Conservation (phyloP, 768 basidiomycete species). For the Pholiota conissans region DNA sequence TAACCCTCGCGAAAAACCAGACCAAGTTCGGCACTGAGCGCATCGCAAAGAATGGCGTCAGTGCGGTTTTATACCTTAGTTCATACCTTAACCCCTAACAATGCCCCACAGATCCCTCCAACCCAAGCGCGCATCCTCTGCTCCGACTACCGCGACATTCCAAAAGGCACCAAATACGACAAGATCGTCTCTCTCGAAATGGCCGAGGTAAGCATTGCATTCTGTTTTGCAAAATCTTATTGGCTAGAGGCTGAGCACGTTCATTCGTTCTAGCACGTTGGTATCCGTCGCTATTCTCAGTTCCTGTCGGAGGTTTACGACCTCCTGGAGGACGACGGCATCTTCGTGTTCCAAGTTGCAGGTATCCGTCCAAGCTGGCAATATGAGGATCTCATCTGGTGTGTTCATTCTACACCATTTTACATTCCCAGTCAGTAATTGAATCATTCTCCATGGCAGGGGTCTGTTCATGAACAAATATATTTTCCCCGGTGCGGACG, state of each 20-base stretch:
- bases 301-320: conserved; percentile 94
- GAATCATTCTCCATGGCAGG: conserved; percentile 37
- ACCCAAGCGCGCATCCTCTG: conserved; percentile 88
- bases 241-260: conserved; percentile 1
- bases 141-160: conserved; percentile 91
- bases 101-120: conserved; percentile 37
- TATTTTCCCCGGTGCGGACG: conserved; percentile 98
- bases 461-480: conserved; percentile 99
- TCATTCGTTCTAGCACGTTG: conserved; percentile 71
- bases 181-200: conserved; percentile 98
- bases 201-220: conserved; percentile 71
- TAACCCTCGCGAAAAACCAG: conserved; percentile 91
- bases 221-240: background rate
- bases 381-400: conserved; percentile 97
- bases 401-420: conserved; percentile 17
- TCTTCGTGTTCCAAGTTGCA: conserved; percentile 96
- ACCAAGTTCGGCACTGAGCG: conserved; percentile 90
- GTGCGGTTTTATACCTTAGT: conserved; percentile 7
- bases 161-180: conserved; percentile 73
- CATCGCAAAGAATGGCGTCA: conserved; percentile 76
- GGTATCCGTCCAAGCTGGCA: conserved; percentile 97
- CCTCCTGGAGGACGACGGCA: conserved; percentile 90
- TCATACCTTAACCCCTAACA: background rate
- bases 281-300: conserved; percentile 85
- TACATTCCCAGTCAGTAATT: background rate